Evolutionary conservation across 2,329 filamentous ascomycete genomes (phyloP).

Genomic region (Aspergillus candidus): DNA sequence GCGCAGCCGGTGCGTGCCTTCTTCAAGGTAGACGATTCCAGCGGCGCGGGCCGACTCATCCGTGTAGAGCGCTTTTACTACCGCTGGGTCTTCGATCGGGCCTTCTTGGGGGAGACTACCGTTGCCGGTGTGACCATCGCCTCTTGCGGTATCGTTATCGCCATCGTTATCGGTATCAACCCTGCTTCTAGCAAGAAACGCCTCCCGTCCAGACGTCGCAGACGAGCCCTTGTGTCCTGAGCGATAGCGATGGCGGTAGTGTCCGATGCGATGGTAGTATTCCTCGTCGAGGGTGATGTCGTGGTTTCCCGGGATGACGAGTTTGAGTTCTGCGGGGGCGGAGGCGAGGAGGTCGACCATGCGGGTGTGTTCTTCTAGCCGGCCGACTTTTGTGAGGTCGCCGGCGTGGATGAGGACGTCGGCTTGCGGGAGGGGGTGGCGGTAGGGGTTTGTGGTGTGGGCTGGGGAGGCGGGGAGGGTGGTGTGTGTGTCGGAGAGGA

Average conservation of each 20-base stretch:
- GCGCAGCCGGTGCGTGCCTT: constrained; percentile 45
- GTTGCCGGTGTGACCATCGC: too few relatives aligned
- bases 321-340: constrained; percentile 51
- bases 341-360: constrained; percentile 44
- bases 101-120: too few relatives aligned
- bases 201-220: constrained; percentile 12
- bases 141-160: background rate
- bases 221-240: constrained; percentile 7
- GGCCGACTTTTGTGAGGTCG: constrained; percentile 52
- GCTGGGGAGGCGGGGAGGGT: constrained; percentile 17
- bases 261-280: constrained; percentile 38
- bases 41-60: constrained; percentile 38
- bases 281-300: constrained; percentile 52
- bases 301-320: constrained; percentile 60
- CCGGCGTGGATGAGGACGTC: constrained; percentile 55
- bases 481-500: constrained; percentile 42
- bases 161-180: constrained; percentile 8
- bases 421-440: constrained; percentile 43
- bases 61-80: constrained; percentile 44
- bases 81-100: constrained; percentile 13
- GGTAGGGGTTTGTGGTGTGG: constrained; percentile 25
- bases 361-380: constrained; percentile 41
- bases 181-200: background rate
- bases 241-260: constrained; percentile 22
- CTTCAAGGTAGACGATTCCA: constrained; percentile 52